Evolutionary conservation across 2,329 filamentous ascomycete genomes (phyloP).

Genomic region (Alternaria panax): DNA sequence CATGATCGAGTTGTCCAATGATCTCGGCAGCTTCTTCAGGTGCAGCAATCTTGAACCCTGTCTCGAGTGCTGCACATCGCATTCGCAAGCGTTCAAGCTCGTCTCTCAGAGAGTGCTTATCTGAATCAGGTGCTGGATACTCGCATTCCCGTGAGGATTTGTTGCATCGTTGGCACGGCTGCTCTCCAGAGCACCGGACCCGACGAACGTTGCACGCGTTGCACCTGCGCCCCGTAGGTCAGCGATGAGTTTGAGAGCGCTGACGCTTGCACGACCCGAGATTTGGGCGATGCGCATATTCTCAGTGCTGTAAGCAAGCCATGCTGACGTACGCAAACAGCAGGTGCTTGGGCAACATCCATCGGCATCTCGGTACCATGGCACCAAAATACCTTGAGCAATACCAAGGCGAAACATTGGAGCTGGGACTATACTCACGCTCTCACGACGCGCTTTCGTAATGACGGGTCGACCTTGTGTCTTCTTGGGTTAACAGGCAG

Average conservation of each 20-base stretch:
- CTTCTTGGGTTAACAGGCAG: slow-evolving; percentile 34
- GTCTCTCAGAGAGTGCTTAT: slow-evolving; percentile 26
- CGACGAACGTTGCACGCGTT: slow-evolving; percentile 39
- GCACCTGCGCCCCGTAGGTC: slow-evolving; percentile 26
- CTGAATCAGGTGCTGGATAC: slow-evolving; percentile 31
- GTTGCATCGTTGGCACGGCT: slow-evolving; percentile 35
- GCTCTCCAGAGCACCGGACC: slow-evolving; percentile 35
- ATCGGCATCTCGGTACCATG: not conserved
- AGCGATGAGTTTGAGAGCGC: not conserved
- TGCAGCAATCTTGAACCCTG: slow-evolving; percentile 21
- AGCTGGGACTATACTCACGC: slow-evolving; percentile 26
- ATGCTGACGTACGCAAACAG: not conserved
- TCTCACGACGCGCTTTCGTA: slow-evolving; percentile 32
- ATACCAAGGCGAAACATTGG: not conserved
- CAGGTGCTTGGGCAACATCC: not conserved
- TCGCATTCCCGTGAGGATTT: slow-evolving; percentile 29
- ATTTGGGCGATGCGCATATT: not conserved
- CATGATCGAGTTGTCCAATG: slow-evolving; percentile 20
- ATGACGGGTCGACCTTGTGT: slow-evolving; percentile 33
- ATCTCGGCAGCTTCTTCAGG: slow-evolving; percentile 26
- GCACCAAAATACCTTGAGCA: not conserved
- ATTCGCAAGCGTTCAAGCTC: slow-evolving; percentile 33
- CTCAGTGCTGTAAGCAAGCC: not conserved
- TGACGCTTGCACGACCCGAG: not conserved
- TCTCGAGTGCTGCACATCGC: slow-evolving; percentile 32